Evolutionary conservation across 495 filamentous ascomycete species (phyloP), one percentile per base, ranked within the genome.

Genomic region (Lophium mytilinum): DNA sequence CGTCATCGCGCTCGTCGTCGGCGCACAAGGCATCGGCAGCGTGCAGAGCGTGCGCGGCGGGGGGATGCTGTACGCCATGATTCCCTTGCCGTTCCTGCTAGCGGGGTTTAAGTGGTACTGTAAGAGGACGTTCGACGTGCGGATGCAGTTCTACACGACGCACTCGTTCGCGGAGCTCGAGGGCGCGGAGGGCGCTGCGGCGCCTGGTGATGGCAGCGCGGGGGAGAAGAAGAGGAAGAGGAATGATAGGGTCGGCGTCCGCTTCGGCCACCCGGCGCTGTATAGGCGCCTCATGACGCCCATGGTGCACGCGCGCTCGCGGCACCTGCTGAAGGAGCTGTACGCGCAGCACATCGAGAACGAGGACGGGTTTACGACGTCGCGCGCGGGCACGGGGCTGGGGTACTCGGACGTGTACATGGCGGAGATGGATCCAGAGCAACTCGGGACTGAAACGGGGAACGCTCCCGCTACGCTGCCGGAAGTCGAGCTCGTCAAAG

Each of bases 241-340:
- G 19, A 52, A 11, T n/a, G 89, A 93, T 52, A 83, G 86, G 19
- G 80, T 96, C 1, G 84, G 78, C 37, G 76, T 83, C 43, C 82
- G 88, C 39, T 97, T 95, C 69, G 89, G 90, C 3, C 89, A 96
- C 66, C 92, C 93, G 10, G 90, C 86, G 12, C 80, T 97, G n/a
- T 94, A 88, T 72, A 86, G 85, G 61, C 83, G 84, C 4, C 80
- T 97, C 51, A 87, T 92, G 63, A 95, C 88, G 0, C 92, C 93
- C 0, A 96, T 97, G 93, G 91, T 97, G 14, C 87, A 92, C 60
- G 89, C 87, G 34, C 91, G 85, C 66, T 89, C 90, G 11, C 85
- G 88, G 55, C 86, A 89, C 48, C 77, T 88, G 40, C 78, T 97
- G 9, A 47, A 47, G 30, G 49, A 53, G 17, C 21, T 58, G 21